phyloP scores from a whole-genome alignment of 768 basidiomycete species.

The Trametes coccinea region DNA sequence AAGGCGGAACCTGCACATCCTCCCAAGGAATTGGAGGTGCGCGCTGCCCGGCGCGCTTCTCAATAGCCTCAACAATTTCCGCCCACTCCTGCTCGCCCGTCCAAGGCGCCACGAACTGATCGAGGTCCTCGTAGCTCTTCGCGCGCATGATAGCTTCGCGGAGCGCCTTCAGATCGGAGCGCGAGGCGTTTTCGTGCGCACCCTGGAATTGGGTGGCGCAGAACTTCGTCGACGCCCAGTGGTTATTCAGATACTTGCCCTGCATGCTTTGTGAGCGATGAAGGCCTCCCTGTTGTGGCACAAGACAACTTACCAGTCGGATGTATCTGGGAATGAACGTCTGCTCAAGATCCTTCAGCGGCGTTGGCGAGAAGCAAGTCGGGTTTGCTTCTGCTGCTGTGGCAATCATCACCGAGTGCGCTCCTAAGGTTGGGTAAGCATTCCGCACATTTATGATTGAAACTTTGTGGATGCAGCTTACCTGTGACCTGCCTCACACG shows the following conservation, averaged over 20 bases:
- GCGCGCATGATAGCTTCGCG: slow-evolving; percentile 56
- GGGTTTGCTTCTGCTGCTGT: slow-evolving; percentile 93
- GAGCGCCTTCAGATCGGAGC: slow-evolving; percentile 57
- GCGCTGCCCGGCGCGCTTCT: slow-evolving; percentile 36
- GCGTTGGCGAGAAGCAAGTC: slow-evolving; percentile 74
- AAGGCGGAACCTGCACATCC: not conserved
- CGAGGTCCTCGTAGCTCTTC: slow-evolving; percentile 61
- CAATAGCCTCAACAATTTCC: slow-evolving; percentile 54
- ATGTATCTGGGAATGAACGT: slow-evolving; percentile 73
- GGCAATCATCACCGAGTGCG: slow-evolving; percentile 95
- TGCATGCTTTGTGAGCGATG: slow-evolving; percentile 29
- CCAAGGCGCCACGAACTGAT: slow-evolving; percentile 51
- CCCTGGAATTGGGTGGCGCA: slow-evolving; percentile 83
- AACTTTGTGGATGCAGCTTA: slow-evolving; percentile 31
- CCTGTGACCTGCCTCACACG: slow-evolving; percentile 76
- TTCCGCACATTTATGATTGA: not conserved
- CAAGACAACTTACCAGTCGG: slow-evolving; percentile 54
- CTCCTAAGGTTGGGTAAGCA: slow-evolving; percentile 44
- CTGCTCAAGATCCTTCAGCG: slow-evolving; percentile 66
- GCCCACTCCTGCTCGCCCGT: slow-evolving; percentile 64
- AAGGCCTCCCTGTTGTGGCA: slow-evolving; percentile 6
- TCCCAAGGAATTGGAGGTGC: slow-evolving; percentile 13
- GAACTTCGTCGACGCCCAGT: slow-evolving; percentile 87
- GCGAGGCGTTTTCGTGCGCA: slow-evolving; percentile 53
- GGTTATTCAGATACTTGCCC: slow-evolving; percentile 75